Conservation (phyloP, 1,139 yeast genomes). For the Hyphopichia wangnamkhiaoensis region DNA sequence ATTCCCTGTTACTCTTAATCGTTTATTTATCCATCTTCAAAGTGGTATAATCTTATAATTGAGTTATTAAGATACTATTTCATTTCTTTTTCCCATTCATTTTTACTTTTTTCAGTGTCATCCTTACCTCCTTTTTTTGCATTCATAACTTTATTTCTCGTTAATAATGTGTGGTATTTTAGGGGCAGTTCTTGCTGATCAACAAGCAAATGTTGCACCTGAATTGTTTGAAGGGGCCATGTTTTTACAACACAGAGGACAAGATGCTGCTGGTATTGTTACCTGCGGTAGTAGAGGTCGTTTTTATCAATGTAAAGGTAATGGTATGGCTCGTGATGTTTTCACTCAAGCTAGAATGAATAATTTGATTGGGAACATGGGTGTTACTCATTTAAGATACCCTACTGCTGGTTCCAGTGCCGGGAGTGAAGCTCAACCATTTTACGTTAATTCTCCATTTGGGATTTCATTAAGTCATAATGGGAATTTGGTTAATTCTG, state of each 20-base stretch:
- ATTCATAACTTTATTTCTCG: not conserved
- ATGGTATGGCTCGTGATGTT: constrained; percentile 98
- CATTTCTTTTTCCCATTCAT: not conserved
- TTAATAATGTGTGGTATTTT: constrained; percentile 86
- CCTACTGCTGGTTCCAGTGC: constrained; percentile 99
- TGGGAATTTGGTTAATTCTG: constrained; percentile 91
- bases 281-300: constrained; percentile 95
- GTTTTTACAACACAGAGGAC: constrained; percentile 96
- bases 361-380: constrained; percentile 90
- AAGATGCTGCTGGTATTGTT: constrained; percentile 99
- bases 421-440: constrained; percentile 97
- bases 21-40: not conserved
- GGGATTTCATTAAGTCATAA: constrained; percentile 90
- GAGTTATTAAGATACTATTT: not conserved
- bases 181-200: constrained; percentile 84
- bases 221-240: constrained; percentile 92
- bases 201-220: constrained; percentile 72
- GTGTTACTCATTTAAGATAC: constrained; percentile 89
- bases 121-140: not conserved
- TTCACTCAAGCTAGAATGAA: constrained; percentile 81
- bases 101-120: not conserved
- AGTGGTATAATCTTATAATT: too few species aligned
- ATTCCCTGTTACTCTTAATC: too few species aligned
- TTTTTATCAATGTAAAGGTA: constrained; percentile 95
- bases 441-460: constrained; percentile 95